phyloP scores from a whole-genome alignment of 148 eudicot genomes.

The Cornus suecica region DNA sequence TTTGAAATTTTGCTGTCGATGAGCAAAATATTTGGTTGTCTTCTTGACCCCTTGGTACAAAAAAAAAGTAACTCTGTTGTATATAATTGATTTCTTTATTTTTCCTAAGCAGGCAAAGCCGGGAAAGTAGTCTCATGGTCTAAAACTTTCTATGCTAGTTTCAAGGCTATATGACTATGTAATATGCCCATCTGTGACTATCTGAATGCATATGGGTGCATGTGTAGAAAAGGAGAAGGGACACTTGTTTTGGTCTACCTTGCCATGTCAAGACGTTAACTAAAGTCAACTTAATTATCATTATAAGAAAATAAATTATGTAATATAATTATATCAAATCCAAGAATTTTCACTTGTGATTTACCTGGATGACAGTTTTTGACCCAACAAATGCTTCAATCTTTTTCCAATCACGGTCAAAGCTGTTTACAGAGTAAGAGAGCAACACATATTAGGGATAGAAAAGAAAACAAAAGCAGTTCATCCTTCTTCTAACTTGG shows the following conservation, averaged over 20 bases:
- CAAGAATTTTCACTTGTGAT: not conserved
- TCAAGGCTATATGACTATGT: not conserved
- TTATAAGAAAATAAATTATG: not conserved
- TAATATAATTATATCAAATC: not conserved
- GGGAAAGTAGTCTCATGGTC: not conserved
- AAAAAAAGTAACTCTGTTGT: not conserved
- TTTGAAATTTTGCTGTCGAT: too few species aligned
- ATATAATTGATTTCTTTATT: not conserved
- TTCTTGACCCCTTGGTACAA: too few species aligned
- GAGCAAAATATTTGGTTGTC: too few species aligned
- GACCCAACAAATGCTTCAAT: slow-evolving; percentile 95
- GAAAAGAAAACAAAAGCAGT: not conserved
- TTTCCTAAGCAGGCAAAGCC: not conserved
- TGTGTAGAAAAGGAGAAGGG: too few species aligned
- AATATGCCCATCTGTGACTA: not conserved
- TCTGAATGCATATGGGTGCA: not conserved
- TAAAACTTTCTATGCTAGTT: not conserved
- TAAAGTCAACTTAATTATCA: not conserved
- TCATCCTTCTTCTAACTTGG: not conserved
- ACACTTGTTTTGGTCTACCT: not conserved
- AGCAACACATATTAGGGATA: not conserved
- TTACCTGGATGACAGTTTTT: slow-evolving; percentile 93
- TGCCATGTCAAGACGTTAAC: not conserved
- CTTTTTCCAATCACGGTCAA: slow-evolving; percentile 99
- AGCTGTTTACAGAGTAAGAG: slow-evolving; percentile 40